These are phyloP conservation scores for Exserohilum turcica DNA, from an alignment of 2,329 filamentous ascomycete species.

Conservation along the genomic window DNA sequence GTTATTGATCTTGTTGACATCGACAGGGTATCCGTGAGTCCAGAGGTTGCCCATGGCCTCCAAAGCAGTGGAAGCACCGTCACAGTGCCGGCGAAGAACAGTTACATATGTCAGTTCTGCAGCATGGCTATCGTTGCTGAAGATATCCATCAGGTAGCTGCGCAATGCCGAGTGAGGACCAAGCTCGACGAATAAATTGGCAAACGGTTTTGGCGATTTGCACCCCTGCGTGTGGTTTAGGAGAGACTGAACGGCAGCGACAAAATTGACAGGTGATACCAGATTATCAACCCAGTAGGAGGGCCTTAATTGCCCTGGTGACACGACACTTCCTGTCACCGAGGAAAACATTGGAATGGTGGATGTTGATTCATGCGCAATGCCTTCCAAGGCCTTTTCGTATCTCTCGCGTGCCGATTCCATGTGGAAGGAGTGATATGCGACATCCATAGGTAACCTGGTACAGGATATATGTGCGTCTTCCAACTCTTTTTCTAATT, in stretches of 20 bases:
- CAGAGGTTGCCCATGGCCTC: conserved; percentile 9
- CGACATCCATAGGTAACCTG: conserved; percentile 6
- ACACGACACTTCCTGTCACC: conserved; percentile 7
- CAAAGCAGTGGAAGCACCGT: conserved; percentile 5
- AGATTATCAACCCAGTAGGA: conserved; percentile 20
- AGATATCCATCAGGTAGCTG: conserved; percentile 7
- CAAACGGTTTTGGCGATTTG: conserved; percentile 9
- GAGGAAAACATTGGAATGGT: conserved; percentile 14
- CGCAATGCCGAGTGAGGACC: conserved; percentile 13
- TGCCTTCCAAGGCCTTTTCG: conserved; percentile 1
- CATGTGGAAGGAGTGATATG: conserved; percentile 54
- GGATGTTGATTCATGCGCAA: not conserved
- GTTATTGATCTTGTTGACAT: conserved; percentile 4
- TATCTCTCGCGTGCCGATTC: conserved; percentile 2
- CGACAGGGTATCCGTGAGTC: conserved; percentile 5
- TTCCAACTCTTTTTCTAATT: conserved; percentile 21
- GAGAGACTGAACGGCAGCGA: conserved; percentile 5
- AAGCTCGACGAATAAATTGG: conserved; percentile 10
- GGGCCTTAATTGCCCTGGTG: not conserved
- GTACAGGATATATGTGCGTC: conserved; percentile 9
- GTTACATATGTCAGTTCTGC: not conserved
- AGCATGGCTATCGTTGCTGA: not conserved
- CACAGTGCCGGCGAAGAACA: conserved; percentile 2
- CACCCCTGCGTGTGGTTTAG: not conserved
- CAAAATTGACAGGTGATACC: conserved; percentile 17